Conservation (phyloP, 768 basidiomycete genomes). For the Mycena olivaceomarginata region DNA sequence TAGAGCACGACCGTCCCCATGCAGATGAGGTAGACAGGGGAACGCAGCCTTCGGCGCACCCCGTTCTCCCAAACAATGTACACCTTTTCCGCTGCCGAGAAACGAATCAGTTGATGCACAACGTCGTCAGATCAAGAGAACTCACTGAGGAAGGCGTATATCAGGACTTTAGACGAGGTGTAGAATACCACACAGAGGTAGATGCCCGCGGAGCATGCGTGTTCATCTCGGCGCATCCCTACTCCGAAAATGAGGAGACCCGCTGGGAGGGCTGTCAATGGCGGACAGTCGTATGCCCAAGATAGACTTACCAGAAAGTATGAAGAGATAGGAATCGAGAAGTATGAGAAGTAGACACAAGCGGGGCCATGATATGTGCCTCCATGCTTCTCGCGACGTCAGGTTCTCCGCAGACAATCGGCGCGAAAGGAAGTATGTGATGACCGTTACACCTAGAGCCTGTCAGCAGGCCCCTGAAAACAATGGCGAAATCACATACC, state of each 20-base stretch:
- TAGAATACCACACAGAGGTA: slow-evolving; percentile 66
- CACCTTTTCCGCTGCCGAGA: slow-evolving; percentile 62
- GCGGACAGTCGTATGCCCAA: neutral
- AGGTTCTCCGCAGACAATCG: slow-evolving; percentile 17
- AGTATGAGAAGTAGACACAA: slow-evolving; percentile 33
- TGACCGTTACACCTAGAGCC: slow-evolving; percentile 21
- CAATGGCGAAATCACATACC: neutral
- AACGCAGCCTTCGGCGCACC: slow-evolving; percentile 55
- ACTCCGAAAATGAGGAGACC: slow-evolving; percentile 66
- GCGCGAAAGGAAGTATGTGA: slow-evolving; percentile 25
- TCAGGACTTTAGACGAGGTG: slow-evolving; percentile 64
- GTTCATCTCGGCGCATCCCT: slow-evolving; percentile 60
- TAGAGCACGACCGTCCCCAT: slow-evolving; percentile 61
- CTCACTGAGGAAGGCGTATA: slow-evolving; percentile 67
- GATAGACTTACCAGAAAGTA: slow-evolving; percentile 21
- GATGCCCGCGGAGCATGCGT: slow-evolving; percentile 64
- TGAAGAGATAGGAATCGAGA: slow-evolving; percentile 38
- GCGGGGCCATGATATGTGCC: slow-evolving; percentile 27
- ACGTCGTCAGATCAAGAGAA: slow-evolving; percentile 17
- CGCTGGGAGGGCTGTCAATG: slow-evolving; percentile 49
- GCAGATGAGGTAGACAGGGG: slow-evolving; percentile 64
- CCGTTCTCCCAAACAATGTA: slow-evolving; percentile 65
- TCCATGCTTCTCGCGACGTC: slow-evolving; percentile 16
- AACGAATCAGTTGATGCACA: slow-evolving; percentile 5
- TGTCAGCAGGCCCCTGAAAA: neutral